A percentile compares a stretch with the other conserved stretches of the same genome.
phyloP scores from a whole-genome alignment of 1,284 basidiomycete species.

The Marasmius oreades region DNA sequence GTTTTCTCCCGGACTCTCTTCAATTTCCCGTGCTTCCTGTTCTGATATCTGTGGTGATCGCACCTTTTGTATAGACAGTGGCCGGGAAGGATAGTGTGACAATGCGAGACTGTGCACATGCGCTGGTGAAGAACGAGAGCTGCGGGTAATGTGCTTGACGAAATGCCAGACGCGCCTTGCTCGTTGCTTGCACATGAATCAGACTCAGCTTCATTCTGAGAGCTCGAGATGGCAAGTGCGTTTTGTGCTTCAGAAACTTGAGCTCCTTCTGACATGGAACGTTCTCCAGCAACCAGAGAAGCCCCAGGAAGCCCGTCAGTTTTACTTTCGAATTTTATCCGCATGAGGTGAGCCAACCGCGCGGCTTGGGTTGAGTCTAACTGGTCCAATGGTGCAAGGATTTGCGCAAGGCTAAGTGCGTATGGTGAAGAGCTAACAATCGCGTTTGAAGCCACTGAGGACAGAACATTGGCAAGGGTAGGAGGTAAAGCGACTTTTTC shows the following conservation, averaged over 20 bases:
- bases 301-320: not conserved
- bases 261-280: too few relatives aligned
- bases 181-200: not conserved
- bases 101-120: slow-evolving; percentile 58
- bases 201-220: too few relatives aligned
- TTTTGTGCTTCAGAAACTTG: too few relatives aligned
- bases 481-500: slow-evolving; percentile 23
- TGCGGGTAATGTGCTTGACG: not conserved
- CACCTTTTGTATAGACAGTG: slow-evolving; percentile 49
- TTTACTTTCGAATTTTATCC: not conserved
- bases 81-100: slow-evolving; percentile 45
- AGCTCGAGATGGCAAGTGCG: too few relatives aligned
- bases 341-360: not conserved
- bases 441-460: slow-evolving; percentile 3
- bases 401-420: not conserved
- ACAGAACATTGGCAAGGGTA: slow-evolving; percentile 8
- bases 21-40: slow-evolving; percentile 48
- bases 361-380: not conserved
- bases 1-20: slow-evolving; percentile 47
- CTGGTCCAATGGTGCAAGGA: not conserved
- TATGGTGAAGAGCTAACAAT: slow-evolving; percentile 1
- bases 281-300: not conserved
- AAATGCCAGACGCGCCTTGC: not conserved
- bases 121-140: slow-evolving; percentile 29
- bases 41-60: slow-evolving; percentile 51